Base-by-base conservation (phyloP, 176 grass and related monocot species). In the Carex littledalei region DNA sequence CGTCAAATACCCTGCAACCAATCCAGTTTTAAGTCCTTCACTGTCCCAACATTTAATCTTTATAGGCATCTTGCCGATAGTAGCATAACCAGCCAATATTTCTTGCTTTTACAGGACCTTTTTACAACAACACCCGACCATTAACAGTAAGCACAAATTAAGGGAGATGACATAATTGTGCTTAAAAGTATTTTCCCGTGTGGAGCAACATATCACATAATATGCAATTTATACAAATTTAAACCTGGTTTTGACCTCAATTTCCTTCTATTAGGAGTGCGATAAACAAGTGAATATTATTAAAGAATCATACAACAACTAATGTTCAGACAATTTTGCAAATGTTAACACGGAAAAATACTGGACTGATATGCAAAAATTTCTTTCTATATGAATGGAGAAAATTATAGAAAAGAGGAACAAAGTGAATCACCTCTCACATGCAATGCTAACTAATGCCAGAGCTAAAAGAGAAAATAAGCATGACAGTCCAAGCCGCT, bases 1-100 rank as follows among this genome's bases (percentile, higher is more conserved):
- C 97, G 84, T 99, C 87, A 87, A 99, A 94, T 85, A 89, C 57
- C 90, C 97, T 99, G 86, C 80, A 91, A 92, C 84, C 22, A 94
- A 41, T 64, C 62, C 49, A 77, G 49, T 54, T 31, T 31, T 31
- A 76, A 17, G 21, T 77, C 22, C 21, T 76, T 26, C 49, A 77
- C 21, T 54, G 2, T 3, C 43, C 49, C 10, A 29, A 77, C 7
- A 54, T 29, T 77, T 53, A 53, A 77, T 56, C 11, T 21, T 55
- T 54, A 20, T 8, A 20, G 5, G 31, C 17, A 55, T 55, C 13
- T 77, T 54, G 86, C 64, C 41, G 84, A 50, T 88, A 6, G 56
- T 85, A 66, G 84, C 85, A 84, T 57, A 86, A 89, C 9, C 85
- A n/a, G 63, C 56, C 5, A 49, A 53, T 65, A 65, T 85, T 86